Evolutionary conservation across 2,329 filamentous ascomycete species (phyloP), one percentile per base, ranked within the genome.

Genomic region (Dryadomyces quercus-mongolicae): DNA sequence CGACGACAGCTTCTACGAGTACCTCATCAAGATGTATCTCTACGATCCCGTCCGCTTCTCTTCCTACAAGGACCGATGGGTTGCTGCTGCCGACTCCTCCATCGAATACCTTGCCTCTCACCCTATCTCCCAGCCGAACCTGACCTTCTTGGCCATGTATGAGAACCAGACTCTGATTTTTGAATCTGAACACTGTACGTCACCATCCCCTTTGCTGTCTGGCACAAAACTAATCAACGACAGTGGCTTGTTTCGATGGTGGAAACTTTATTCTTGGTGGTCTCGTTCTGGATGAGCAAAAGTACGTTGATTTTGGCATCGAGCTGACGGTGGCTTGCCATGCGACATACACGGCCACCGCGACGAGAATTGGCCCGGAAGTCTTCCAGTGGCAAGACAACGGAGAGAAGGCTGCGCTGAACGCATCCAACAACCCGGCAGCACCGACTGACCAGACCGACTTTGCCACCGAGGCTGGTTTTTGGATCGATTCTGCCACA

Each of bases 1-100:
- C 7, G 78, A 78, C 34, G 88, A 94, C 66, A 88, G 82, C 46
- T 94, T 85, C 70, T 95, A 94, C 70, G 88, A 94, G 69, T 94
- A 94, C 63, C 77, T 95, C 36, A 84, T 95, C 67, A 95, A 95
- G 73, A 92, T 93, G 86, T 94, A 84, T 62, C 68, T 92, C 54
- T 94, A 94, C 66, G 85, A 92, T 63, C 74, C 80, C 0, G 61
- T 66, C 6, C 75, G 80, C 3, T 94, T 86, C 62, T 68, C 63
- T 1, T 58, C 67, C 2, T 89, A 92, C 70, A 81, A 76, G 62
- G 84, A 91, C 58, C 80, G 81, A 49, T 95, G 88, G 88, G 70
- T 88, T 45, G 64, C 74, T 1, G 88, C 88, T 2, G 86, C 83
- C 52, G 83, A 94, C 60, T 89, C 85, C 7, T 83, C 82, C 6